Evolutionary conservation across 1,284 basidiomycete genomes (phyloP).

Genomic region (Papiliotrema terrestris): DNA sequence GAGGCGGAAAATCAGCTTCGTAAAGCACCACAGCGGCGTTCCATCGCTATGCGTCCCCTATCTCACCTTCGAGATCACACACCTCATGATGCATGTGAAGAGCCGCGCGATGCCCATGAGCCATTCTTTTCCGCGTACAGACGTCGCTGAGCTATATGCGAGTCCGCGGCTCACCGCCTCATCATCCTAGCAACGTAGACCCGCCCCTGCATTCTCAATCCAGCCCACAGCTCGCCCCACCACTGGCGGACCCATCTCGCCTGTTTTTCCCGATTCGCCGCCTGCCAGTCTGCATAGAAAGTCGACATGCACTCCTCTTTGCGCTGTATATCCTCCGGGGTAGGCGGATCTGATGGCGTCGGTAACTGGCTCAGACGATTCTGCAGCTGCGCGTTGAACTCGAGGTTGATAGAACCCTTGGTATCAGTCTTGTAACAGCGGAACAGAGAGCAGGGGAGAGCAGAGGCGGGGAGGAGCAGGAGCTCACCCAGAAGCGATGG

Average conservation of each 20-base stretch:
- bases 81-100: too few species aligned
- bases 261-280: conserved; percentile 30
- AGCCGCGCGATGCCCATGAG: too few species aligned
- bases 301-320: conserved; percentile 34
- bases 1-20: too few species aligned
- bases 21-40: too few species aligned
- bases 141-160: too few species aligned
- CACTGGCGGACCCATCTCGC: conserved; percentile 39
- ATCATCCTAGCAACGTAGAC: conserved; percentile 25
- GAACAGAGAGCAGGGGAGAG: neutral
- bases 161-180: too few species aligned
- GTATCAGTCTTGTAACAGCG: neutral
- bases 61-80: too few species aligned
- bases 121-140: too few species aligned
- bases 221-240: conserved; percentile 44
- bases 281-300: conserved; percentile 48
- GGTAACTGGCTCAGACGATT: conserved; percentile 35
- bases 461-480: neutral
- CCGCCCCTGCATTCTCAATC: conserved; percentile 36
- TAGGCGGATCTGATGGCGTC: conserved; percentile 29
- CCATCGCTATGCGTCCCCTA: too few species aligned
- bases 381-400: conserved; percentile 34
- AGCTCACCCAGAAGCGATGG: conserved; percentile 45
- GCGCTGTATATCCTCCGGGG: conserved; percentile 24
- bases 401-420: conserved; percentile 35